Evolutionary conservation across 345 rosid genomes (phyloP).

Genomic region (Euphorbia pulcherrima): DNA sequence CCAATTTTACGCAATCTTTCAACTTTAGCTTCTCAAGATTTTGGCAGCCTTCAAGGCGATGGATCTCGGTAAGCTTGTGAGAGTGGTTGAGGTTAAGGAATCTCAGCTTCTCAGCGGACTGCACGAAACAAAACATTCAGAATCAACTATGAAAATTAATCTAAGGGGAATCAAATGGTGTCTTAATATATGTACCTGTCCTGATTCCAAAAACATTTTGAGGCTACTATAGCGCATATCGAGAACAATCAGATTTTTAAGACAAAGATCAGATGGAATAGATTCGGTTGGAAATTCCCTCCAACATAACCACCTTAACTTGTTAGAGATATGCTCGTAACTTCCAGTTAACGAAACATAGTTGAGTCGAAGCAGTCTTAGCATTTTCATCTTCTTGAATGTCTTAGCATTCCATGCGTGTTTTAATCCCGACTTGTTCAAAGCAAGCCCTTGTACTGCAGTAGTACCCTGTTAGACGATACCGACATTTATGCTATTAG

Average conservation of each 20-base stretch:
- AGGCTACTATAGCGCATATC: conserved; percentile 14
- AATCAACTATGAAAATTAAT: background rate
- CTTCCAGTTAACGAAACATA: background rate
- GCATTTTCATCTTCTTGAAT: conserved; percentile 17
- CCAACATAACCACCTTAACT: conserved; percentile 25
- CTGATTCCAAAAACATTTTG: background rate
- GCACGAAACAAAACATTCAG: too few species aligned
- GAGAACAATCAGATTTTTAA: conserved; percentile 9
- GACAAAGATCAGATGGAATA: conserved; percentile 3
- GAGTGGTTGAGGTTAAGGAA: conserved; percentile 16
- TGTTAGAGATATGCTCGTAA: background rate
- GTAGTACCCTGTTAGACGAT: conserved; percentile 28
- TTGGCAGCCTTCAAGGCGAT: background rate
- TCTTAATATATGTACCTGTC: background rate
- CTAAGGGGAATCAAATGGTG: background rate
- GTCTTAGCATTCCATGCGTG: background rate
- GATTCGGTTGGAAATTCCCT: background rate
- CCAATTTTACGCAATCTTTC: conserved; percentile 15
- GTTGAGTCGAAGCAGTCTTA: conserved; percentile 20
- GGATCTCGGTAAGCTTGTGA: background rate
- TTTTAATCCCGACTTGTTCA: background rate
- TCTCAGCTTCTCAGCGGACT: conserved; percentile 15
- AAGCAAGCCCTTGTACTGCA: conserved; percentile 19
- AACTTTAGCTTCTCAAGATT: conserved; percentile 11
- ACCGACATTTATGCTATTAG: too few species aligned